phyloP scores from a whole-genome alignment of 805 yeast species.

The Yarrowia sp. region DNA sequence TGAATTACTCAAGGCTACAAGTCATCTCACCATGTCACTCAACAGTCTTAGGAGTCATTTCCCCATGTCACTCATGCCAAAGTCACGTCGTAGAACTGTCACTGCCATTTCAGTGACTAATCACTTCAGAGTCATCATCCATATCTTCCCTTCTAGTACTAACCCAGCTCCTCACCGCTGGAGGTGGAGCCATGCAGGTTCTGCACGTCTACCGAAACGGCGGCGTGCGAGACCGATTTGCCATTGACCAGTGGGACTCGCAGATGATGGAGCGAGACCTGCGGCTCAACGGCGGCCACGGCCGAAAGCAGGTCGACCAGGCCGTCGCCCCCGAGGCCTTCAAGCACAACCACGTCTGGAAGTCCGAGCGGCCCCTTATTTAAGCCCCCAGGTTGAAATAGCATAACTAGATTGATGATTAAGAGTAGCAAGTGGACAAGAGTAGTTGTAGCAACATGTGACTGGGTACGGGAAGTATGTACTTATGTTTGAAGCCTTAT shows the following conservation, averaged over 20 bases:
- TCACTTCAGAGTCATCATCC: no score
- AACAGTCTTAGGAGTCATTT: no score
- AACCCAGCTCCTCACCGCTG: conserved; percentile 56
- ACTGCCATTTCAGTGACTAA: no score
- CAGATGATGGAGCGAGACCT: conserved; percentile 73
- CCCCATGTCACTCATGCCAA: no score
- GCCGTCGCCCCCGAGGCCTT: conserved; percentile 79
- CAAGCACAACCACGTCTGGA: conserved; percentile 68
- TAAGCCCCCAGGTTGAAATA: not conserved
- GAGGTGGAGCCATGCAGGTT: conserved; percentile 59
- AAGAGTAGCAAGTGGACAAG: not conserved
- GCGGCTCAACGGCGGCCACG: conserved; percentile 70
- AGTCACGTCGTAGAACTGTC: no score
- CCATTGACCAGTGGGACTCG: conserved; percentile 62
- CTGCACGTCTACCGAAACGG: conserved; percentile 57
- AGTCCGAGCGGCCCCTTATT: conserved; percentile 43
- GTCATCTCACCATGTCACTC: no score
- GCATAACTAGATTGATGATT: conserved; percentile 17
- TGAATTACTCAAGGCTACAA: no score
- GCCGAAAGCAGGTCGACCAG: conserved; percentile 69
- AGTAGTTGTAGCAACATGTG: no score
- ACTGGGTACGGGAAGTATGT: no score
- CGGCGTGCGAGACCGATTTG: conserved; percentile 61
- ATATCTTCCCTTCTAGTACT: not conserved
- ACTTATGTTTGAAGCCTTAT: no score